A percentile compares a stretch with the other conserved stretches of the same genome.
These are phyloP conservation scores for Agapanthus africanus DNA, from an alignment of 106 monocot species.

Conservation along the genomic window DNA sequence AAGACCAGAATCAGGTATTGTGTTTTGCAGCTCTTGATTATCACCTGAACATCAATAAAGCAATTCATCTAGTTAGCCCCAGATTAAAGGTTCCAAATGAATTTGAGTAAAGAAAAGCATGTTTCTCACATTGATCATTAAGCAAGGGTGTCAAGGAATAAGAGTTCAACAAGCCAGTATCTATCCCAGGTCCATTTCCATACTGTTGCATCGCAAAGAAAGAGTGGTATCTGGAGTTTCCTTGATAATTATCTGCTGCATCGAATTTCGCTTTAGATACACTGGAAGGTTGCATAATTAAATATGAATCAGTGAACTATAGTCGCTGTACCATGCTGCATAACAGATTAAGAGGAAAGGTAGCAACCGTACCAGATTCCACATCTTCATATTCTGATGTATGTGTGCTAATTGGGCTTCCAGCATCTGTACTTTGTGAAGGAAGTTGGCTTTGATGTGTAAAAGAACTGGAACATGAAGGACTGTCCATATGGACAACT, in stretches of 20 bases:
- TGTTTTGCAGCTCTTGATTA: constrained; percentile 19
- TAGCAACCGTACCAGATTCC: constrained; percentile 61
- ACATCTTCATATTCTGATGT: constrained; percentile 70
- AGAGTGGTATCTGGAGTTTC: constrained; percentile 97
- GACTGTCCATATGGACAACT: constrained; percentile 30
- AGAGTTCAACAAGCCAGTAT: constrained; percentile 12
- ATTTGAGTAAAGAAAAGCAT: neutral
- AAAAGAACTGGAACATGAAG: constrained; percentile 59
- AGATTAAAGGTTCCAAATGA: neutral
- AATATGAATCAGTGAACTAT: constrained; percentile 76
- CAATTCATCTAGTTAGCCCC: neutral
- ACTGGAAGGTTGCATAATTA: constrained; percentile 85
- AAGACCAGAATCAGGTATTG: constrained; percentile 31
- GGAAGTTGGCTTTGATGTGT: constrained; percentile 40
- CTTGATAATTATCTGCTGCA: constrained; percentile 96
- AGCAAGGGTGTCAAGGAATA: constrained; percentile 15
- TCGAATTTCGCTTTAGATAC: constrained; percentile 98
- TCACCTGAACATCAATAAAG: constrained; percentile 24
- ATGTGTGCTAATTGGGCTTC: constrained; percentile 47
- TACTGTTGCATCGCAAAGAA: constrained; percentile 73
- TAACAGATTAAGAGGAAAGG: constrained; percentile 6
- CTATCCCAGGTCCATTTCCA: constrained; percentile 43
- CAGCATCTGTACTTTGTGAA: constrained; percentile 47
- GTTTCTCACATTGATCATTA: constrained; percentile 28
- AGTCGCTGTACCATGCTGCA: constrained; percentile 25